Conservation (phyloP, 305 asterid species). For the Nicotiana rustica region DNA sequence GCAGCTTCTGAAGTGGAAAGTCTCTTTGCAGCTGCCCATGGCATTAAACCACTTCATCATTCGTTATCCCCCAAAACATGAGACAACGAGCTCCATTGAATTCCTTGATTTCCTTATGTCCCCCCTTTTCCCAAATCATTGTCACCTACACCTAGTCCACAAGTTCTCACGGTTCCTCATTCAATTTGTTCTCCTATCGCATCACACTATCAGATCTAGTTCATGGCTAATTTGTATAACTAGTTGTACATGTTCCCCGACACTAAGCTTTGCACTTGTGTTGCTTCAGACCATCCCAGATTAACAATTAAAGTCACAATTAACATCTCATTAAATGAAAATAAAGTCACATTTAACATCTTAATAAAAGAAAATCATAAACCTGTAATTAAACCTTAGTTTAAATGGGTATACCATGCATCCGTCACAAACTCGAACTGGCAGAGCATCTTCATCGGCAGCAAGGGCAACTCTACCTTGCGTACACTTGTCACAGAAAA, state of each 20-base stretch:
- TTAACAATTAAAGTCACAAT: neutral
- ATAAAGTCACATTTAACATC: neutral
- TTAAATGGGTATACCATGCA: conserved; percentile 72
- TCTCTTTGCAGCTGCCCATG: conserved; percentile 17
- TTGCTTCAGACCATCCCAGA: conserved; percentile 6
- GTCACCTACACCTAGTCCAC: conserved; percentile 7
- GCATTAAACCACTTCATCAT: conserved; percentile 17
- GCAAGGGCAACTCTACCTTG: conserved; percentile 92
- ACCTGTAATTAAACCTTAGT: conserved; percentile 21
- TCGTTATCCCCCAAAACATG: neutral
- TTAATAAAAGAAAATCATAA: conserved; percentile 15
- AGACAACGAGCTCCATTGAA: conserved; percentile 5
- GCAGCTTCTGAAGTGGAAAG: neutral
- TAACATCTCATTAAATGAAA: neutral
- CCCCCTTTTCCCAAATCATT: neutral
- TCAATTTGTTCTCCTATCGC: neutral
- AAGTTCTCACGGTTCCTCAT: neutral
- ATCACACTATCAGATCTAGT: neutral
- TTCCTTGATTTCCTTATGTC: neutral
- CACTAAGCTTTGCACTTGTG: neutral
- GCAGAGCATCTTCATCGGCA: conserved; percentile 79
- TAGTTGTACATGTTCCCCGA: neutral
- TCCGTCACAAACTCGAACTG: conserved; percentile 89
- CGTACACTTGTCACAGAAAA: conserved; percentile 94
- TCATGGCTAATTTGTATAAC: neutral